Base-by-base conservation (phyloP, 2,329 filamentous ascomycete species). In the Diplodia scrobiculata region DNA sequence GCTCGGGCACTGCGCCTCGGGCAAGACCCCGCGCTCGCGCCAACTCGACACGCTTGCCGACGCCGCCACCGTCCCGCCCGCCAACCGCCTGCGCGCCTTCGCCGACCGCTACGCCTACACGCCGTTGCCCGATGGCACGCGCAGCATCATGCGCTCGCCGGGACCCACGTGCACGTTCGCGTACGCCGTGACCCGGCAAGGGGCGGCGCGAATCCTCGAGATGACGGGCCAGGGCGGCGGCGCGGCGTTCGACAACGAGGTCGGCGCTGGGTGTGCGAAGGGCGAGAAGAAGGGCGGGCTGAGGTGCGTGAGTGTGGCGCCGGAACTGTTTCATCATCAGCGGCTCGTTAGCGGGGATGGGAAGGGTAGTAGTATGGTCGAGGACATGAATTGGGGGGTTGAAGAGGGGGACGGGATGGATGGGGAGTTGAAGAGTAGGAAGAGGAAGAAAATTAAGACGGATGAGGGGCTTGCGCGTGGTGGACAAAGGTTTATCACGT, bases 1-100 rank as follows among this genome's bases (percentile, higher is more conserved):
- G 69, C 69, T 76, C 4, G 77, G 77, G 7, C 77, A 79, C 67
- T 78, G 73, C 64, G 74, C 70, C 72, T 29, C 67, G 63, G 14
- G 67, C 68, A 10, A 70, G 70, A 21, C 67, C 65, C 36, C 65
- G 51, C n/a, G 72, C 75, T 6, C 47, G 27, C 59, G 47, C n/a
- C 34, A 38, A 32, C 63, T 67, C 71, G 54, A 65, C 68, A 45
- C 41, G 41, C 19, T 65, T n/a, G 48, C 17, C 11, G 32, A 52
- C 34, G 48, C 62, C 36, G 32, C 13, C 5, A 25, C 65, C 17
- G 66, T 66, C 29, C 74, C 72, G 54, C 70, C 66, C 67, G 73
- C 65, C 63, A 72, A 60, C 63, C 66, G 17, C 58, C 68, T 73
- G 14, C 71, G 69, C 60, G 64, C 68, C 41, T 14, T 48, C 36